Evolutionary conservation across 2,329 filamentous ascomycete species (phyloP).

Genomic region (Neophaeococcomyces aloes): DNA sequence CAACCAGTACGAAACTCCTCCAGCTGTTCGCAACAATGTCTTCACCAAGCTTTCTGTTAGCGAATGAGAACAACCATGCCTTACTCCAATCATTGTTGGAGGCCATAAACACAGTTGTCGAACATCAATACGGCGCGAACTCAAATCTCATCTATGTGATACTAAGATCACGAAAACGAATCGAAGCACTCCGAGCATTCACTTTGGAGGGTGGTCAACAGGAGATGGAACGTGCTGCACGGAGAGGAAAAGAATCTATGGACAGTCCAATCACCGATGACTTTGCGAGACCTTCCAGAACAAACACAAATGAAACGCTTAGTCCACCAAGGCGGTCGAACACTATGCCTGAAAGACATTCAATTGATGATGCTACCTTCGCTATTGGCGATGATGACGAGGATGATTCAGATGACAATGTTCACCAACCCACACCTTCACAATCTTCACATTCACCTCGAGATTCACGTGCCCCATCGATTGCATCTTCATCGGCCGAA

Average conservation of each 20-base stretch:
- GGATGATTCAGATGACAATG: constrained; percentile 43
- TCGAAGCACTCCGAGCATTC: constrained; percentile 75
- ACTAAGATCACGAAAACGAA: constrained; percentile 66
- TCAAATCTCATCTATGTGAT: constrained; percentile 70
- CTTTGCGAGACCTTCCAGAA: constrained; percentile 12
- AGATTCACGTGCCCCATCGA: constrained; percentile 54
- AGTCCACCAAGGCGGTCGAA: constrained; percentile 8
- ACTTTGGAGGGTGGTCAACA: constrained; percentile 86
- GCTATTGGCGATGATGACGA: constrained; percentile 79
- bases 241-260: constrained; percentile 35
- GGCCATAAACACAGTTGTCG: constrained; percentile 78
- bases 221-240: constrained; percentile 60
- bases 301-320: constrained; percentile 9
- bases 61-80: constrained; percentile 80
- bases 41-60: constrained; percentile 79
- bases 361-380: constrained; percentile 61
- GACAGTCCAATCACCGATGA: constrained; percentile 49
- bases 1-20: constrained; percentile 69
- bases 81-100: constrained; percentile 74
- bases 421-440: constrained; percentile 50
- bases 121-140: constrained; percentile 70
- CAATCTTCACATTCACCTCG: constrained; percentile 45
- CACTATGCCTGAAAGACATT: constrained; percentile 8
- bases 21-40: constrained; percentile 90
- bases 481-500: constrained; percentile 56